These are phyloP conservation scores for Pistacia vera DNA, from an alignment of 345 rosid species.

Conservation along the genomic window DNA sequence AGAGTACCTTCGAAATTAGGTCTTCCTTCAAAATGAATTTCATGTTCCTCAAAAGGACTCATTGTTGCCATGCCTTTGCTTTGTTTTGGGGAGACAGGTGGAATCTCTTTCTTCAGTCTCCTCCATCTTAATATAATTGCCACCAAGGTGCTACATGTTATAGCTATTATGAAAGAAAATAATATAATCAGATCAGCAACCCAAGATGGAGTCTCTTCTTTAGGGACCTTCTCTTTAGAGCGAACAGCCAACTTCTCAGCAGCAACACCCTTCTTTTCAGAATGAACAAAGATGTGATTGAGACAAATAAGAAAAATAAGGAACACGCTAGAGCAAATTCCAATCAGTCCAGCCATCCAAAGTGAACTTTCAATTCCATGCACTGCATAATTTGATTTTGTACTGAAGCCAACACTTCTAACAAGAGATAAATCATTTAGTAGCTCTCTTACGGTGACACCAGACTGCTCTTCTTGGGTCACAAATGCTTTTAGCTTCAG, in stretches of 20 bases:
- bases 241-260: conserved; percentile 39
- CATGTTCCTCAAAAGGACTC: conserved; percentile 46
- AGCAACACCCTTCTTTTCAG: conserved; percentile 37
- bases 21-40: conserved; percentile 66
- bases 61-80: conserved; percentile 26
- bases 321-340: conserved; percentile 46
- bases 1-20: conserved; percentile 71
- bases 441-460: conserved; percentile 40
- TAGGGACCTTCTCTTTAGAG: conserved; percentile 34
- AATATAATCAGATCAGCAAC: conserved; percentile 60
- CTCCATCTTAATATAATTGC: conserved; percentile 62
- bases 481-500: conserved; percentile 65
- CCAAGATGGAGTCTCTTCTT: conserved; percentile 71
- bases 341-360: conserved; percentile 46
- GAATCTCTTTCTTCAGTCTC: conserved; percentile 44
- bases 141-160: conserved; percentile 35
- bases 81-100: conserved; percentile 35
- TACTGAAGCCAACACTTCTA: conserved; percentile 45
- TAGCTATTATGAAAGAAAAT: conserved; percentile 51
- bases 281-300: conserved; percentile 50
- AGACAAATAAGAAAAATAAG: conserved; percentile 49
- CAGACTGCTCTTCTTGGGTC: conserved; percentile 53
- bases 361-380: conserved; percentile 52
- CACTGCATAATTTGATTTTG: conserved; percentile 41
- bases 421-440: conserved; percentile 45